phyloP scores from a whole-genome alignment of 495 filamentous ascomycete genomes.

The Penicillium canariense region DNA sequence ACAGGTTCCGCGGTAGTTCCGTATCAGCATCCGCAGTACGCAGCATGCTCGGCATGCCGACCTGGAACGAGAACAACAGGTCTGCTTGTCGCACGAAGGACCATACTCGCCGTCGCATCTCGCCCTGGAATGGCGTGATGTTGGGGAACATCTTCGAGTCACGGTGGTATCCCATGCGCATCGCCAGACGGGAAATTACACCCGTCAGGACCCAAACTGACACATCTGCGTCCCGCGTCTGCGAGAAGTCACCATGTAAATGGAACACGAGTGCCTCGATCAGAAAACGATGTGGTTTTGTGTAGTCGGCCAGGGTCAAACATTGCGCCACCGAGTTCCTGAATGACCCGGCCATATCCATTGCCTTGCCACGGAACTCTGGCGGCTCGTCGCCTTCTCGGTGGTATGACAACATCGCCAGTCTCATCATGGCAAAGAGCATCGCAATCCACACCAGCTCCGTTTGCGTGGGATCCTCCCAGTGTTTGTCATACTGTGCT shows the following conservation, averaged over 20 bases:
- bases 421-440: constrained; percentile 80
- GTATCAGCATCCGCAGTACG: constrained; percentile 80
- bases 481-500: constrained; percentile 78
- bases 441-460: constrained; percentile 87
- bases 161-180: constrained; percentile 94
- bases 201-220: constrained; percentile 79
- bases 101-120: constrained; percentile 91
- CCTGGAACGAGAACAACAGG: constrained; percentile 85
- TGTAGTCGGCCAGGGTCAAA: constrained; percentile 83
- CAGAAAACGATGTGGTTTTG: constrained; percentile 77
- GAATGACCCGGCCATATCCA: constrained; percentile 78
- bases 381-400: constrained; percentile 88
- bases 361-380: constrained; percentile 67
- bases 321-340: constrained; percentile 82
- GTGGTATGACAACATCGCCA: constrained; percentile 89
- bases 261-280: constrained; percentile 90
- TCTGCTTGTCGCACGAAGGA: constrained; percentile 77
- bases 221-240: constrained; percentile 76
- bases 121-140: constrained; percentile 82
- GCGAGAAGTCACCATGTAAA: constrained; percentile 74
- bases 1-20: constrained; percentile 81
- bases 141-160: constrained; percentile 81
- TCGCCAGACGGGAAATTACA: constrained; percentile 78
- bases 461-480: constrained; percentile 78
- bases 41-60: constrained; percentile 88